These are phyloP conservation scores for Panaeolus papilionaceus DNA, from an alignment of 768 basidiomycete genomes.

Conservation along the genomic window DNA sequence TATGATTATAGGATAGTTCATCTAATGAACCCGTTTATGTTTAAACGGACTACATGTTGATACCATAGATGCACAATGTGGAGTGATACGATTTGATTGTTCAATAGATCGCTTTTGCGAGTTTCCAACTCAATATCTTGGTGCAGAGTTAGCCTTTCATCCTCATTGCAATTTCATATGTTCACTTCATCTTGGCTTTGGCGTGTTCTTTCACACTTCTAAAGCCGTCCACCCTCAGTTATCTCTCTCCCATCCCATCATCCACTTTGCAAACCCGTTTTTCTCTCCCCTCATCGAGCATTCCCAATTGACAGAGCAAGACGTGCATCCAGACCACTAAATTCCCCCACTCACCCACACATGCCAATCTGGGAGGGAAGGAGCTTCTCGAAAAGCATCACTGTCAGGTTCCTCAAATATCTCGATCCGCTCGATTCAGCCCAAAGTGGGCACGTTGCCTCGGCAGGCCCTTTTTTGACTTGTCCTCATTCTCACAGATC, in stretches of 20 bases:
- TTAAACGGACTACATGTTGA: not conserved
- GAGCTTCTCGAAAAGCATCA: conserved; percentile 7
- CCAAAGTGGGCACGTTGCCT: conserved; percentile 10
- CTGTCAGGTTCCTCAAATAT: not conserved
- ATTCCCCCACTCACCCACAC: conserved; percentile 4
- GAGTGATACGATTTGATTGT: conserved; percentile 7
- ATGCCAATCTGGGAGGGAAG: conserved; percentile 11
- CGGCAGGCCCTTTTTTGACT: conserved; percentile 10
- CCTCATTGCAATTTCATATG: not conserved
- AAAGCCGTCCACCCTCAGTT: conserved; percentile 1
- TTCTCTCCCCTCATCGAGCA: not conserved
- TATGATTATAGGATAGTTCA: conserved; percentile 15
- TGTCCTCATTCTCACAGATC: conserved; percentile 5
- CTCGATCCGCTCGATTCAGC: conserved; percentile 14
- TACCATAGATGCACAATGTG: conserved; percentile 9
- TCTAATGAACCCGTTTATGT: conserved; percentile 13
- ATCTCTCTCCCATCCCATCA: not conserved
- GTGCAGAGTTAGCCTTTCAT: conserved; percentile 12
- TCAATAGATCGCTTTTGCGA: conserved; percentile 5
- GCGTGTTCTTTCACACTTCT: conserved; percentile 1
- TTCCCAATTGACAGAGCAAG: conserved; percentile 10
- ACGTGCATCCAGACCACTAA: not conserved
- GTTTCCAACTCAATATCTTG: not conserved
- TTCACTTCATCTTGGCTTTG: not conserved
- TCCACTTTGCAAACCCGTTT: conserved; percentile 4